These are phyloP conservation scores for Botrytis tulipae DNA, from an alignment of 2,329 filamentous ascomycete genomes.

Conservation along the genomic window DNA sequence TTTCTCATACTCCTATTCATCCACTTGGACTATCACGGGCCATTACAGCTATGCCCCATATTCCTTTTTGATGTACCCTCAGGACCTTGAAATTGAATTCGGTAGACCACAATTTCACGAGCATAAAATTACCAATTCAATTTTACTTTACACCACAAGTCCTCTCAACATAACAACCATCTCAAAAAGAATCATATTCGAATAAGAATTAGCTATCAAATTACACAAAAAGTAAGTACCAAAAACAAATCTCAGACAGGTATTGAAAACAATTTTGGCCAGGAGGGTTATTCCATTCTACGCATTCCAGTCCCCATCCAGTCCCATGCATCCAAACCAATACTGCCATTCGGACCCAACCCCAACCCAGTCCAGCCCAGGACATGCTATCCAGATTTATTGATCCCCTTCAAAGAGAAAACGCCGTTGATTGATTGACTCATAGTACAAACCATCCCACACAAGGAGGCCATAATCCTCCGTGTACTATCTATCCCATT, in stretches of 20 bases:
- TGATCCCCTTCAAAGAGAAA: neutral
- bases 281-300: neutral
- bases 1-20: neutral
- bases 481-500: neutral
- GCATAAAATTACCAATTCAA: neutral
- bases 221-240: neutral
- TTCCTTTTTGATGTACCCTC: neutral
- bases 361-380: neutral
- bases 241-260: neutral
- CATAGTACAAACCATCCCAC: neutral
- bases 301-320: neutral
- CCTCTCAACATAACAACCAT: neutral
- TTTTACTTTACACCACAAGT: neutral
- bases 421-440: neutral
- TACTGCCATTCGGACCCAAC: neutral
- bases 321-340: neutral
- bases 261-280: constrained; percentile 6
- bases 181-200: neutral
- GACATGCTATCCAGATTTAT: neutral
- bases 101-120: neutral
- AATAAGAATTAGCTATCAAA: neutral
- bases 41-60: neutral
- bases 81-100: neutral
- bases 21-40: neutral
- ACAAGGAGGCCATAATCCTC: neutral